phyloP scores from a whole-genome alignment of 2,329 filamentous ascomycete genomes.

The Calonectria hawksworthii region DNA sequence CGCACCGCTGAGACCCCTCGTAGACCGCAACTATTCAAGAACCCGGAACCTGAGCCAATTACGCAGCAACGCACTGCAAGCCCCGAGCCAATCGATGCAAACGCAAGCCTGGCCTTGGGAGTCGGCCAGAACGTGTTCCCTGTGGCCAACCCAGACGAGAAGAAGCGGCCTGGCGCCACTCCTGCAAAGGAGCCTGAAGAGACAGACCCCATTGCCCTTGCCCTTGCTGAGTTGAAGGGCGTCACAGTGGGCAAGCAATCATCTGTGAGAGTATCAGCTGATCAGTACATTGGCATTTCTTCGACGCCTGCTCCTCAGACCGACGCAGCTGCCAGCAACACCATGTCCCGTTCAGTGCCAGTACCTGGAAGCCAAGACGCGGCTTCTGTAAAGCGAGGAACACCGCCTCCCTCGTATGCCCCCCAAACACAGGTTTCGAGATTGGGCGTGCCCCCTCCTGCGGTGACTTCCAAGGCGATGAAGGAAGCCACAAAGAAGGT shows the following conservation, averaged over 20 bases:
- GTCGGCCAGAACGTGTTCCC: conserved; percentile 97
- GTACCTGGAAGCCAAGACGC: conserved; percentile 64
- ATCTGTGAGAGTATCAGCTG: conserved; percentile 89
- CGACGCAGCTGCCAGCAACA: conserved; percentile 46
- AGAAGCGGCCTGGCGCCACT: conserved; percentile 48
- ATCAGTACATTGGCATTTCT: conserved; percentile 92
- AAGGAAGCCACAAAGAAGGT: conserved; percentile 94
- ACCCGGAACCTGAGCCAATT: conserved; percentile 53
- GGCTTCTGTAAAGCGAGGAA: conserved; percentile 75
- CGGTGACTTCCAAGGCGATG: conserved; percentile 95
- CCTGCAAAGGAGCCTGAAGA: conserved; percentile 68
- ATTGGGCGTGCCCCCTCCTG: conserved; percentile 89
- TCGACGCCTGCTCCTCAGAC: conserved; percentile 79
- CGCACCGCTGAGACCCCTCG: conserved; percentile 50
- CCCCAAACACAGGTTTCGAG: conserved; percentile 75
- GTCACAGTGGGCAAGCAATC: conserved; percentile 83
- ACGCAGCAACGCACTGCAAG: conserved; percentile 67
- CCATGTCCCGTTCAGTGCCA: conserved; percentile 66
- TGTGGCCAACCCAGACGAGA: conserved; percentile 83
- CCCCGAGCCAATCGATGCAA: conserved; percentile 90
- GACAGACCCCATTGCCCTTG: conserved; percentile 89
- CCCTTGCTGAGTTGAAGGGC: conserved; percentile 92
- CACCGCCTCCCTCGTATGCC: conserved; percentile 91
- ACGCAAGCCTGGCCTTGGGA: conserved; percentile 93
- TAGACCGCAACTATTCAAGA: conserved; percentile 55